phyloP scores from a whole-genome alignment of 306 rosid genomes.

The Betula pendula region DNA sequence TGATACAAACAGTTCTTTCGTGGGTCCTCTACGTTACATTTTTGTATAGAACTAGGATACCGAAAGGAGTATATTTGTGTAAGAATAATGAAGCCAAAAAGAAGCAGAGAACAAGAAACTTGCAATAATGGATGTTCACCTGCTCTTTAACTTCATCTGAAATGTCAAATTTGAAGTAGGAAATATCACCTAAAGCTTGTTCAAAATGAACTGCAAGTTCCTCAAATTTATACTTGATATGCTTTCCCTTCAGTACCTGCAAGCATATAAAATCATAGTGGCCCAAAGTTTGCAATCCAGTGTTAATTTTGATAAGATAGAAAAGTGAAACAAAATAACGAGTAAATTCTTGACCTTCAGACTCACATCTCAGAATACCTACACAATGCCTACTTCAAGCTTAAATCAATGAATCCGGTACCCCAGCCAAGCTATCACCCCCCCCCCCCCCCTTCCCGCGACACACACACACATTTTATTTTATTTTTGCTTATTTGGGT shows the following conservation, averaged over 20 bases:
- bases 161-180: conserved; percentile 55
- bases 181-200: conserved; percentile 48
- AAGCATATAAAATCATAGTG: conserved; percentile 6
- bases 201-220: conserved; percentile 60
- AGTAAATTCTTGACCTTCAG: background rate
- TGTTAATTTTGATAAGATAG: background rate
- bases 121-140: conserved; percentile 43
- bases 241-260: conserved; percentile 70
- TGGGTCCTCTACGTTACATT: background rate
- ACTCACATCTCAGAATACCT: background rate
- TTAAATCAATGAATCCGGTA: background rate
- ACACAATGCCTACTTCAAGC: background rate
- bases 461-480: no score
- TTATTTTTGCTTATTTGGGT: background rate
- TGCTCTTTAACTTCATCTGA: conserved; percentile 89
- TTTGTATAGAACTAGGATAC: background rate
- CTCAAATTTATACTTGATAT: conserved; percentile 50
- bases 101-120: background rate
- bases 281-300: background rate
- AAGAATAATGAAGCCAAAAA: background rate
- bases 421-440: background rate
- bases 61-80: background rate
- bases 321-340: background rate
- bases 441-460: no score
- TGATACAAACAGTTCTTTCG: background rate